Evolutionary conservation across 768 basidiomycete genomes (phyloP).

Genomic region (Cubamyces lactineus): DNA sequence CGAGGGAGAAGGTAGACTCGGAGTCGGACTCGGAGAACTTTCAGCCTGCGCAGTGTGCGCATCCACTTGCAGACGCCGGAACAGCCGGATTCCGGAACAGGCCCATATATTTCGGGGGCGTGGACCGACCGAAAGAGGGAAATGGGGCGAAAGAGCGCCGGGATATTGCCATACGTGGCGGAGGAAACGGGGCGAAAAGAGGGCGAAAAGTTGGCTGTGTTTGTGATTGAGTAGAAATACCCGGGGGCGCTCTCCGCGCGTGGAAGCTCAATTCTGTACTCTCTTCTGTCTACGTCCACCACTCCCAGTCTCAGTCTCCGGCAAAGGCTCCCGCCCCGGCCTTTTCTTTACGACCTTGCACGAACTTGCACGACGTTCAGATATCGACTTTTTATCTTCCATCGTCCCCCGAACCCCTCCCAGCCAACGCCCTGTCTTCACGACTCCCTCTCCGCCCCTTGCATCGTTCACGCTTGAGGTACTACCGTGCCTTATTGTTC

Average conservation of each 20-base stretch:
- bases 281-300: slow-evolving; percentile 32
- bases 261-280: slow-evolving; percentile 31
- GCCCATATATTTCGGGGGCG: background rate
- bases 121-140: slow-evolving; percentile 14
- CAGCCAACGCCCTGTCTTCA: slow-evolving; percentile 31
- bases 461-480: slow-evolving; percentile 36
- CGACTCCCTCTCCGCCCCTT: slow-evolving; percentile 29
- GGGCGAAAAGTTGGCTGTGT: slow-evolving; percentile 23
- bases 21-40: too few relatives aligned
- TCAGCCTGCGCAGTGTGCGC: too few relatives aligned
- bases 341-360: slow-evolving; percentile 44
- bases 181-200: slow-evolving; percentile 17
- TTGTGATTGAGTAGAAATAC: slow-evolving; percentile 29
- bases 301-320: slow-evolving; percentile 19
- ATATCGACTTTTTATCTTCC: slow-evolving; percentile 47
- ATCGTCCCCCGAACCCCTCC: slow-evolving; percentile 39
- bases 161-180: background rate
- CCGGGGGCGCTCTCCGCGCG: slow-evolving; percentile 25
- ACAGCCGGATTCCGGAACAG: background rate
- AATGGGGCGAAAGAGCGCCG: slow-evolving; percentile 2
- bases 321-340: slow-evolving; percentile 25
- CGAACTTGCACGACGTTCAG: slow-evolving; percentile 67
- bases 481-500: slow-evolving; percentile 32
- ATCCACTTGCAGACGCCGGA: too few relatives aligned
- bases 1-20: too few relatives aligned